Base-by-base conservation (phyloP, 345 rosid species). In the Cardiospermum halicacabum region DNA sequence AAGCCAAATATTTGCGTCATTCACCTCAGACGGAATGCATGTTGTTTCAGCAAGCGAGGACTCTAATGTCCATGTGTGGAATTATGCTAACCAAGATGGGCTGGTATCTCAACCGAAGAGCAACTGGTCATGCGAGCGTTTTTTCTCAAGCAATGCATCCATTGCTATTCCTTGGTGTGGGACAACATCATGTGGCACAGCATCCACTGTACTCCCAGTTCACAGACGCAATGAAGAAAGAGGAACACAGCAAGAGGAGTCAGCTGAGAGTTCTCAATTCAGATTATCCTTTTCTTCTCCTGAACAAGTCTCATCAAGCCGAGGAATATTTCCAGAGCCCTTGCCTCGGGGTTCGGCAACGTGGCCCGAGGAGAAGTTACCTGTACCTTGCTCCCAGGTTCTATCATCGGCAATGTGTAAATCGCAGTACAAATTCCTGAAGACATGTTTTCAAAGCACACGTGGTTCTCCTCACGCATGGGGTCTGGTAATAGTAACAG, bases 281-380 rank as follows among this genome's bases (percentile, higher is more conserved):
- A 60, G 51, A 63, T 48, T 69, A 37, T 40, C 72, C 22, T 67
- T 74, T 47, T 58, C 74, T 53, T 72, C 81, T 11, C 64, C 72
- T 58, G 80, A 70, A 32, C 45, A 56, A 43, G 59, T 70, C 34
- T 53, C 72, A 1, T 25, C 70, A 36, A 59, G 36, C 53, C 70
- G 34, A 18, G 60, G 68, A 16, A 45, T 65, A 40, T 62, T 70
- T 34, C 45, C 64, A 0, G 77, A 74, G 21, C 55, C 82, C 7
- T 50, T 77, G 51, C 47, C 72, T 28, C 84, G 63, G 76, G 84
- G 78, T 49, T 69, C 78, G 26, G 86, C 84, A 18, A 84, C 88
- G 1, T 84, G 89, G 87, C 89, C 89, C 12, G 89, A 79, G 71
- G 82, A 81, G 61, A 74, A 75, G 48, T 77, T 81, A 26, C 72